Evolutionary conservation across 2,329 filamentous ascomycete species (phyloP).

Genomic region (Curvularia eragrostidis): DNA sequence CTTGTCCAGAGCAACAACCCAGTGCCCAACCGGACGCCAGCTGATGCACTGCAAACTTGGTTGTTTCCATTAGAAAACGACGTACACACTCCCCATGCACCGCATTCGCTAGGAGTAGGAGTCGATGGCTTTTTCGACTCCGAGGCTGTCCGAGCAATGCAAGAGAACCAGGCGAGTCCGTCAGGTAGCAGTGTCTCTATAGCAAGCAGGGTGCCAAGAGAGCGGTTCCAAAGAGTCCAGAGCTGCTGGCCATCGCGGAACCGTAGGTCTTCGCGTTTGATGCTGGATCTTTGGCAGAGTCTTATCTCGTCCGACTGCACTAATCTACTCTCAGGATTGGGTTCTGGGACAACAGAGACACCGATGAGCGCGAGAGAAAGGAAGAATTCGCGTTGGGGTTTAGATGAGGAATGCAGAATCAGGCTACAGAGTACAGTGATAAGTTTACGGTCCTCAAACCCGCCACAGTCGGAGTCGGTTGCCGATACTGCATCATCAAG

Average conservation of each 20-base stretch:
- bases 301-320: conserved; percentile 38
- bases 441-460: conserved; percentile 32
- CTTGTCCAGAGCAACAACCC: conserved; percentile 48
- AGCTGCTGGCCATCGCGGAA: conserved; percentile 48
- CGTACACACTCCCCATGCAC: conserved; percentile 33
- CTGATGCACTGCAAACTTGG: conserved; percentile 48
- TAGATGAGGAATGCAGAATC: conserved; percentile 50
- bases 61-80: conserved; percentile 46
- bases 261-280: conserved; percentile 40
- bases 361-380: conserved; percentile 39
- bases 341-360: conserved; percentile 31
- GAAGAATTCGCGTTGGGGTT: conserved; percentile 46
- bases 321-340: conserved; percentile 47
- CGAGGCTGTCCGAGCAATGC: conserved; percentile 31
- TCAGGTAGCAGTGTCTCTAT: conserved; percentile 47
- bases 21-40: conserved; percentile 45
- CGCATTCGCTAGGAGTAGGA: conserved; percentile 34
- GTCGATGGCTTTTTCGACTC: conserved; percentile 44
- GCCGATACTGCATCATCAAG: conserved; percentile 43
- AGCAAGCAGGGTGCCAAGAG: conserved; percentile 48
- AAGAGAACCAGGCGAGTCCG: conserved; percentile 41
- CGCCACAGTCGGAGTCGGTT: conserved; percentile 34
- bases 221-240: conserved; percentile 50
- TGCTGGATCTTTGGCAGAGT: conserved; percentile 47
- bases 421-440: conserved; percentile 47